Evolutionary conservation across 2,329 filamentous ascomycete species (phyloP).

Genomic region (Beauveria asiatica): DNA sequence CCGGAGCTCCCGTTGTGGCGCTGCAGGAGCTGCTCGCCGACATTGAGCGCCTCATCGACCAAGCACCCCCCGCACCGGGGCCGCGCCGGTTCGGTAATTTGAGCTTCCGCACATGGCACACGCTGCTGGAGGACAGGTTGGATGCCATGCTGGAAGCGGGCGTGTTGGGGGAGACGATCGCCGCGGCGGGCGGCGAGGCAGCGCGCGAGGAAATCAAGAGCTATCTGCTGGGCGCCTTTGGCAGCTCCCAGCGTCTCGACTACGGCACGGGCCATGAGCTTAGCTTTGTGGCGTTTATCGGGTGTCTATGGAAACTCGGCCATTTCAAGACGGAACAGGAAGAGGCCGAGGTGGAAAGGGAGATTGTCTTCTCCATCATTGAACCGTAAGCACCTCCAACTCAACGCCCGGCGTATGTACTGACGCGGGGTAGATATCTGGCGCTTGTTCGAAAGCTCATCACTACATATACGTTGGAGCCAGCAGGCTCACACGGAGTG

Average conservation of each 20-base stretch:
- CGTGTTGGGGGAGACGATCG: slow-evolving; percentile 22
- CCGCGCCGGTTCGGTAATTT: slow-evolving; percentile 87
- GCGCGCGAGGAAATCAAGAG: slow-evolving; percentile 60
- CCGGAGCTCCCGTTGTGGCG: slow-evolving; percentile 46
- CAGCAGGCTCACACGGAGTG: slow-evolving; percentile 91
- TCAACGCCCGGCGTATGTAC: neutral
- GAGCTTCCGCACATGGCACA: slow-evolving; percentile 79
- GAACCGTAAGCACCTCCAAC: slow-evolving; percentile 56
- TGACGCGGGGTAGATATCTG: slow-evolving; percentile 53
- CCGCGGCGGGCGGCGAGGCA: slow-evolving; percentile 26
- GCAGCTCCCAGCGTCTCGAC: slow-evolving; percentile 80
- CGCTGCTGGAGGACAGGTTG: slow-evolving; percentile 54
- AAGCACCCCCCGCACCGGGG: slow-evolving; percentile 76
- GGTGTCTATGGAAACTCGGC: slow-evolving; percentile 81
- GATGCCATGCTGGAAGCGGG: slow-evolving; percentile 26
- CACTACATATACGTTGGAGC: slow-evolving; percentile 84
- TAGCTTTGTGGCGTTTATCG: slow-evolving; percentile 88
- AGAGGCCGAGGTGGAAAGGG: slow-evolving; percentile 57
- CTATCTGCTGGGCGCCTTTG: slow-evolving; percentile 81
- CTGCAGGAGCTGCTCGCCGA: slow-evolving; percentile 59
- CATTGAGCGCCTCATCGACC: slow-evolving; percentile 59
- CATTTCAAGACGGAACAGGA: slow-evolving; percentile 55
- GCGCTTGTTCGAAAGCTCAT: slow-evolving; percentile 74
- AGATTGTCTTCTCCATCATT: slow-evolving; percentile 72
- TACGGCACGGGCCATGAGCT: slow-evolving; percentile 96